phyloP scores from a whole-genome alignment of 179 eudicot genomes.

The Silene noctiflora region DNA sequence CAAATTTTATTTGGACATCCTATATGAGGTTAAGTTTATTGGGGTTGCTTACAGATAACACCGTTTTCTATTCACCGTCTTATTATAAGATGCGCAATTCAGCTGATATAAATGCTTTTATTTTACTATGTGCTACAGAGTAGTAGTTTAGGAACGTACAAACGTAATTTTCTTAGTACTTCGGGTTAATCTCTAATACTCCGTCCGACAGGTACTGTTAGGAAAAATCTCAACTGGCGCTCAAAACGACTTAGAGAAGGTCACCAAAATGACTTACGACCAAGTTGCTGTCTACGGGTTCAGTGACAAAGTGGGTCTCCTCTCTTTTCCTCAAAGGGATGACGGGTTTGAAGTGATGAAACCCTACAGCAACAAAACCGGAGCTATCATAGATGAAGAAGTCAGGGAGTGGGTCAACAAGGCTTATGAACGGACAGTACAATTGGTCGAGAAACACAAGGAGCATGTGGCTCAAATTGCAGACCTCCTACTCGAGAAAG shows the following conservation, averaged over 20 bases:
- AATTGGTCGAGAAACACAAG: conserved; percentile 60
- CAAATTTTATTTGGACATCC: too few species aligned
- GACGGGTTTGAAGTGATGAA: conserved; percentile 63
- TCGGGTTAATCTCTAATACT: conserved; percentile 1
- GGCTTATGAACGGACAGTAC: conserved; percentile 62
- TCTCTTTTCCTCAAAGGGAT: conserved; percentile 76
- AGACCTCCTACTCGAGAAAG: conserved; percentile 69
- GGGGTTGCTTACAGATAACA: too few species aligned
- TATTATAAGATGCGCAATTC: too few species aligned
- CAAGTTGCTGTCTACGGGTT: conserved; percentile 84
- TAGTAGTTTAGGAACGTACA: not conserved
- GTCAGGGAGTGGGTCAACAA: conserved; percentile 80
- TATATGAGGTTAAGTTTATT: too few species aligned
- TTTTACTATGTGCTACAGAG: too few species aligned
- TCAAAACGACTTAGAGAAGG: conserved; percentile 80
- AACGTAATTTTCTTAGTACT: not conserved
- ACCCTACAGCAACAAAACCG: conserved; percentile 81
- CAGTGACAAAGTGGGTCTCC: conserved; percentile 82
- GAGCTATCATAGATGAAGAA: conserved; percentile 67
- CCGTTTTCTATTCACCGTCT: too few species aligned
- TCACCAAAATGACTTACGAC: conserved; percentile 84
- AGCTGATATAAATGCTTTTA: too few species aligned
- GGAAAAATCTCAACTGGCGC: conserved; percentile 87
- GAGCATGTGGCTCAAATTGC: conserved; percentile 74
- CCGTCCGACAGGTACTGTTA: conserved; percentile 48